These are phyloP conservation scores for Protomyces gravidus DNA, from an alignment of 1,139 yeast species.

Conservation along the genomic window DNA sequence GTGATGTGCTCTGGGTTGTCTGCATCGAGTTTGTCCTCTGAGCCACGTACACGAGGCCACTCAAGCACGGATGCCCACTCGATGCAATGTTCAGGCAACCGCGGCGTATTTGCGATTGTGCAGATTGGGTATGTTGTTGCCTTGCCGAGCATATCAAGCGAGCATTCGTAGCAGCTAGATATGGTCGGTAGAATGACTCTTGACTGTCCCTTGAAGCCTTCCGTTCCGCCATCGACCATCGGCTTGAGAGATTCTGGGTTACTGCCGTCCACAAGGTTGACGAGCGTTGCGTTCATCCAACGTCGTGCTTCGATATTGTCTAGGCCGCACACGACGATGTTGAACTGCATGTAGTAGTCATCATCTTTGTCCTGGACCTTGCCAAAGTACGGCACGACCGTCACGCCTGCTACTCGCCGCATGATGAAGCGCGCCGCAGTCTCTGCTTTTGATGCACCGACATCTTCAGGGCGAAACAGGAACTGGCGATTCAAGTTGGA, in stretches of 20 bases:
- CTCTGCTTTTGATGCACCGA: slow-evolving; percentile 75
- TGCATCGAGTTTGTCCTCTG: slow-evolving; percentile 51
- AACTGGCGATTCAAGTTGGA: slow-evolving; percentile 89
- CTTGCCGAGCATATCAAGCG: slow-evolving; percentile 68
- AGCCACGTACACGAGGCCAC: slow-evolving; percentile 56
- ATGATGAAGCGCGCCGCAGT: slow-evolving; percentile 66
- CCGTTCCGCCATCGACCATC: slow-evolving; percentile 91
- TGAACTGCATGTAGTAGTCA: slow-evolving; percentile 64
- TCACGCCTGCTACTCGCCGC: slow-evolving; percentile 48
- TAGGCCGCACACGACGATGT: slow-evolving; percentile 76
- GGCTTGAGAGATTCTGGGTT: slow-evolving; percentile 64
- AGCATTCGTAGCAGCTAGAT: slow-evolving; percentile 89
- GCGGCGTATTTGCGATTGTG: slow-evolving; percentile 89
- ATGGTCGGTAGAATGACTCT: slow-evolving; percentile 80
- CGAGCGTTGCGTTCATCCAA: slow-evolving; percentile 79
- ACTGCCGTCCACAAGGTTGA: slow-evolving; percentile 53
- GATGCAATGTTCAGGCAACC: slow-evolving; percentile 89
- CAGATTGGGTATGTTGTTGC: slow-evolving; percentile 81
- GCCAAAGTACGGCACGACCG: slow-evolving; percentile 50
- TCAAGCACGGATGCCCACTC: slow-evolving; percentile 82
- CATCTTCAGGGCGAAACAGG: slow-evolving; percentile 64
- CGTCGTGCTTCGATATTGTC: slow-evolving; percentile 88
- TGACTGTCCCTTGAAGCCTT: slow-evolving; percentile 89
- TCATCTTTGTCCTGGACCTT: slow-evolving; percentile 67
- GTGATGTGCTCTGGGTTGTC: slow-evolving; percentile 66